Evolutionary conservation across 2,329 filamentous ascomycete species (phyloP), one percentile per base, ranked within the genome.

Genomic region (Chrysosporium queenslandicum): DNA sequence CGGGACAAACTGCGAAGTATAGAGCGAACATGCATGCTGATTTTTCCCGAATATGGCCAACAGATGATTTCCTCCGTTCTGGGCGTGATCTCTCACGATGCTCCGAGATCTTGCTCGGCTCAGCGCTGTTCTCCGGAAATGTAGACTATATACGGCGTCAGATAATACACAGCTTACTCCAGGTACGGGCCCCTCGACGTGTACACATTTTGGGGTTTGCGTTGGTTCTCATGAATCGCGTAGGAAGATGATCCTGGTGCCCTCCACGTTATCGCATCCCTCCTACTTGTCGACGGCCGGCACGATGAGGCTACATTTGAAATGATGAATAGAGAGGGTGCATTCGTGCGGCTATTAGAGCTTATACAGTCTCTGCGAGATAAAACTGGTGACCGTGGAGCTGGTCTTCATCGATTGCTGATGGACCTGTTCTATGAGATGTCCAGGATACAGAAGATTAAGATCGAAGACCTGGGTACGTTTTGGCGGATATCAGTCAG

Each of bases 381-480:
- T 36, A 74, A 81, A 50, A 60, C 63, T 30, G 60, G 60, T 55
- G 61, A 59, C 12, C 34, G 25, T 48, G 42, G 85, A 90, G 63
- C 80, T 21, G 77, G 80, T 49, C 74, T 97, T 55, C 87, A 96
- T 70, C 81, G 85, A 32, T 72, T 92, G 56, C 74, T 97, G 49
- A 76, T 98, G 62, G 86, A 96, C 68, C 73, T 98, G 53, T 78
- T 96, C 65, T 98, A 95, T 70, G 92, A 97, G 73, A 96, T 96
- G 86, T 90, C 88, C 41, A 80, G 94, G 55, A 88, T 97, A 66
- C 89, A 97, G 68, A 80, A 83, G 57, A 72, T 98, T 55, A 83
- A 79, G 51, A 72, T 78, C 55, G 81, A 87, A 58, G 91, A 98
- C 65, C 71, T 98, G 58, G 79, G 70, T 87, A 80, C 53, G 85